Percentiles rank a stretch among this genome's conserved stretches.
These are phyloP conservation scores for Canna indica DNA, from an alignment of 176 grass and related monocot genomes.

Conservation along the genomic window DNA sequence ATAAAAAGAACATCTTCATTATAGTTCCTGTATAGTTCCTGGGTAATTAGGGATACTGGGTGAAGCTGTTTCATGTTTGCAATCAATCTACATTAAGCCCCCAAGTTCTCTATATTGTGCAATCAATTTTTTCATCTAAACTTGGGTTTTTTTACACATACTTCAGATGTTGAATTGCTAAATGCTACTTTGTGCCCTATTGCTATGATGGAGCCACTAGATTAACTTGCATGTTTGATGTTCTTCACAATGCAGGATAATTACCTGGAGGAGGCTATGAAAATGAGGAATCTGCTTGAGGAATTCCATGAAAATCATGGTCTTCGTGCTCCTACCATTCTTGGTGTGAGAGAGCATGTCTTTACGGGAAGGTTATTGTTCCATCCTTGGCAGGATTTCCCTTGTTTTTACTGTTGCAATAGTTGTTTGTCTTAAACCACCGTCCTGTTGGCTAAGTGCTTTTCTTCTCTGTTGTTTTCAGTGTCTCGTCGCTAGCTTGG, in stretches of 20 bases:
- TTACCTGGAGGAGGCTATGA: constrained; percentile 95
- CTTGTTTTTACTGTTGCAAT: constrained; percentile 17
- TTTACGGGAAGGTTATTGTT: constrained; percentile 82
- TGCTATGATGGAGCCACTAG: neutral
- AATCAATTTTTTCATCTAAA: neutral
- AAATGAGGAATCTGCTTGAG: constrained; percentile 97
- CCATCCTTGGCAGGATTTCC: constrained; percentile 13
- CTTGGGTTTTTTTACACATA: neutral
- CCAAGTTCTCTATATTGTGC: neutral
- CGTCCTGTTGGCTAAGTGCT: neutral
- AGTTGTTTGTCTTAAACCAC: constrained; percentile 8
- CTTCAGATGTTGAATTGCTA: neutral
- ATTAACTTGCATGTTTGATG: neutral
- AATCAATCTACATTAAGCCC: neutral
- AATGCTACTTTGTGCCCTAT: neutral
- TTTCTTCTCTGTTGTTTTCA: constrained; percentile 21
- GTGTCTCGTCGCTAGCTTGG: constrained; percentile 86
- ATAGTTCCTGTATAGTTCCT: no score
- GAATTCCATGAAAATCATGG: constrained; percentile 73
- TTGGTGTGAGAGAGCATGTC: constrained; percentile 92
- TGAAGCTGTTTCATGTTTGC: neutral
- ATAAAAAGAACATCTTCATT: no score
- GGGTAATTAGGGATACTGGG: neutral
- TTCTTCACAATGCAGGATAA: constrained; percentile 46
- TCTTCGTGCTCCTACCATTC: constrained; percentile 60